Conservation (phyloP, 202 grass and related monocot species). For the Setaria viridis region DNA sequence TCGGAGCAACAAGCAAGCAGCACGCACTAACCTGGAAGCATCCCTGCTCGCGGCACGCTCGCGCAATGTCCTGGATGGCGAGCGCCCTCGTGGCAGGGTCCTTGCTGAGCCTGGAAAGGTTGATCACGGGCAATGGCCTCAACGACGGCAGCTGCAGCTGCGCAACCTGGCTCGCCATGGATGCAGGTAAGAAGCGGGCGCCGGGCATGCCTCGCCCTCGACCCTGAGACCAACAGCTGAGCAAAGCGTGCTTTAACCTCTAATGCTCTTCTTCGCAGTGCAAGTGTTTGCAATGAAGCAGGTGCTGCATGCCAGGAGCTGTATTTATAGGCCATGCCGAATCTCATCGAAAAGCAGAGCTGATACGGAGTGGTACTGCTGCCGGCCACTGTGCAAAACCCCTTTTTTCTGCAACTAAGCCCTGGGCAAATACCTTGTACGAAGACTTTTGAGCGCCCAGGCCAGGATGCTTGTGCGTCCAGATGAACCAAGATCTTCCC, state of each 20-base stretch:
- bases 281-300: background rate
- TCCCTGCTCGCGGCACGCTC: constrained; percentile 64
- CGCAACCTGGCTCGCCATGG: constrained; percentile 26
- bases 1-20: constrained; percentile 21
- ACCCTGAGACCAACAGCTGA: background rate
- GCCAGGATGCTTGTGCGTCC: constrained; percentile 11
- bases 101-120: constrained; percentile 56
- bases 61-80: constrained; percentile 51
- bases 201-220: constrained; percentile 23
- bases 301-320: background rate
- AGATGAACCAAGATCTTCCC: background rate
- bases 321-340: constrained; percentile 53
- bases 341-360: background rate
- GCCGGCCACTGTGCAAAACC: background rate
- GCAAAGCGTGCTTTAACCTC: background rate
- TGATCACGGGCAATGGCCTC: constrained; percentile 55
- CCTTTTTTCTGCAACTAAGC: background rate
- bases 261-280: background rate
- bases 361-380: background rate
- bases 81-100: constrained; percentile 42
- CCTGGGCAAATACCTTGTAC: constrained; percentile 31
- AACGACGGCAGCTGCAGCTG: background rate
- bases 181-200: constrained; percentile 4
- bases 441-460: constrained; percentile 20
- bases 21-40: constrained; percentile 63